These are phyloP conservation scores for Colletotrichum lentis DNA, from an alignment of 2,329 filamentous ascomycete genomes.

Conservation along the genomic window DNA sequence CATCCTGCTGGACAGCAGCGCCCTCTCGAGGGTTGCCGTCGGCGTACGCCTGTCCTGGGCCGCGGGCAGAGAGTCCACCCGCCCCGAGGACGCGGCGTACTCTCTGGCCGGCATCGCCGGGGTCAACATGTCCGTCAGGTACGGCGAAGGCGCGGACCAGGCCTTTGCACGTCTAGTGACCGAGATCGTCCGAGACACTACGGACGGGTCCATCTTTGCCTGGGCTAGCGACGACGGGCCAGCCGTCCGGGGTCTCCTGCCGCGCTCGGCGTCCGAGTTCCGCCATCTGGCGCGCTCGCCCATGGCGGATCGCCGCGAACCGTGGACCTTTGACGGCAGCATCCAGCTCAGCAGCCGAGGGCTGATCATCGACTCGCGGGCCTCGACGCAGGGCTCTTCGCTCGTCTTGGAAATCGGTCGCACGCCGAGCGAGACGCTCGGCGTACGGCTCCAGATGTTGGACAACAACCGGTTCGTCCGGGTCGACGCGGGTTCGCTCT, in stretches of 20 bases:
- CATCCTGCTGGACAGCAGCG: neutral
- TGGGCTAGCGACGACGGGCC: neutral
- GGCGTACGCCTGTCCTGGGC: constrained; percentile 44
- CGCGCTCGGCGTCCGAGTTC: neutral
- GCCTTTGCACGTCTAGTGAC: constrained; percentile 39
- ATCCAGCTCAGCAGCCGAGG: neutral
- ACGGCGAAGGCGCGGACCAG: constrained; percentile 41
- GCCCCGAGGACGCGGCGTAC: constrained; percentile 42
- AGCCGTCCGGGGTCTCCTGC: neutral
- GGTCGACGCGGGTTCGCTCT: too few species aligned
- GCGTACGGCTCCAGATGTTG: too few species aligned
- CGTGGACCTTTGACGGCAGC: neutral
- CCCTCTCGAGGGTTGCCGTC: constrained; percentile 37
- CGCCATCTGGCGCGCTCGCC: neutral
- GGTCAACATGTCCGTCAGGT: constrained; percentile 42
- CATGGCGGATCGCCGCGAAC: fast-evolving
- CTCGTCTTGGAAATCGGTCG: neutral
- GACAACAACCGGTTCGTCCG: too few species aligned
- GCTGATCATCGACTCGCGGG: neutral
- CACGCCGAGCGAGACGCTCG: neutral
- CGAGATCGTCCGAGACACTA: neutral
- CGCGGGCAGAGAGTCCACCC: constrained; percentile 38
- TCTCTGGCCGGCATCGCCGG: constrained; percentile 42
- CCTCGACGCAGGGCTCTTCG: neutral
- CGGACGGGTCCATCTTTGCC: constrained; percentile 13